Evolutionary conservation across 805 yeast genomes (phyloP), one percentile per base, ranked within the genome.

Genomic region (Clavispora vitiphila): DNA sequence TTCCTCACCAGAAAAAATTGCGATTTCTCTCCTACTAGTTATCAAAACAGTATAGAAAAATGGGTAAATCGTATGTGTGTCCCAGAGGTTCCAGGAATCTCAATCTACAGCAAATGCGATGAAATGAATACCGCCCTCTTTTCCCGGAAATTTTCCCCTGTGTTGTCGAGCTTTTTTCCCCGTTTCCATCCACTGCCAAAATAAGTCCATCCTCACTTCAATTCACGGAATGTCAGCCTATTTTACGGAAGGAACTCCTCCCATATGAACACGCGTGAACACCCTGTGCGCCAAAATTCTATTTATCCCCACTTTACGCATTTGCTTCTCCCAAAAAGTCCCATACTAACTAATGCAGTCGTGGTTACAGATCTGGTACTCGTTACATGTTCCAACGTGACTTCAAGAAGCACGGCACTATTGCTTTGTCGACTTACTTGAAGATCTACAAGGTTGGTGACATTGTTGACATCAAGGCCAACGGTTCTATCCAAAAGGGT

Each of bases 351-450:
- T 26, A 25, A 32, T 48, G 12, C 50, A 62, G 67, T 76, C 96
- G 88, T 80, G 99, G 99, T 85, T 90, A 88, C 84, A 90, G 99
- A 90, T 89, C 97, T 67, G 93, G 99, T 80, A 91, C 99, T 79
- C 96, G 99, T 79, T 93, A 93, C 90, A 95, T 95, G 80, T 93
- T 93, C 95, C 87, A 89, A 78, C 93, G 99, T 78, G 98, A 91
- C 84, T 93, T 85, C 90, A 90, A 86, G 83, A 83, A 82, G 76
- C 95, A 91, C 78, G 99, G 99, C 75, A 74, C 83, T 63, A 79
- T 89, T 69, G 82, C 96, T 58, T 78, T 93, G 81, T 86, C 97
- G 60, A 86, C 95, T 71, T 93, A 91, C 93, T 77, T 93, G 80
- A 89, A 87, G 85, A 77, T 81, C 71, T 93, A 93, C 95, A 89